Conservation (phyloP, 257 asterid genomes). For the Lavandula angustifolia region DNA sequence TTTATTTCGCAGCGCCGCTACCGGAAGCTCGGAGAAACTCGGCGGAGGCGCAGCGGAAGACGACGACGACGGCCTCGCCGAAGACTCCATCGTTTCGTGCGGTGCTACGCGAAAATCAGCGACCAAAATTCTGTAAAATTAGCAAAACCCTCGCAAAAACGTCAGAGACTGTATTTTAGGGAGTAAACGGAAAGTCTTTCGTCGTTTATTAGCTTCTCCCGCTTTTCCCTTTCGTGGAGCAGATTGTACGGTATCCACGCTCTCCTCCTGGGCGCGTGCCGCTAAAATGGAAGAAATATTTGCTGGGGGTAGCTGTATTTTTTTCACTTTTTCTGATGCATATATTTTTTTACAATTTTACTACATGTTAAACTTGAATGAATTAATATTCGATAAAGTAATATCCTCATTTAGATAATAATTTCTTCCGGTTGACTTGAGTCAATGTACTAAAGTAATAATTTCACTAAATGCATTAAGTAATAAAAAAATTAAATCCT, state of each 20-base stretch:
- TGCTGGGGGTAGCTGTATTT: background rate
- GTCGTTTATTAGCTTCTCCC: constrained; percentile 22
- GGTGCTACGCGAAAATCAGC: background rate
- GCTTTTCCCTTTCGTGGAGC: constrained; percentile 10
- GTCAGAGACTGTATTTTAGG: no score
- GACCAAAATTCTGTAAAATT: background rate
- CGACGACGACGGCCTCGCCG: constrained; percentile 47
- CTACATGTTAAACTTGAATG: no score
- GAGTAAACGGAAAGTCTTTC: constrained; percentile 23
- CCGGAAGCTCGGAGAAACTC: constrained; percentile 61
- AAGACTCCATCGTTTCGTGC: constrained; percentile 48
- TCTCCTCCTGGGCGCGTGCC: constrained; percentile 24
- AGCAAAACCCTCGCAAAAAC: constrained; percentile 23
- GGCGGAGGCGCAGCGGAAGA: constrained; percentile 36
- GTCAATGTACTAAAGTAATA: no score
- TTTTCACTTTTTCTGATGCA: background rate
- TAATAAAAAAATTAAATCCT: no score
- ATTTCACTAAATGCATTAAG: no score
- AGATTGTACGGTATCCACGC: constrained; percentile 27
- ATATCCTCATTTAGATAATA: no score
- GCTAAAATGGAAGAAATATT: background rate
- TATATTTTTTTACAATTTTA: no score
- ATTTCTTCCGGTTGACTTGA: no score
- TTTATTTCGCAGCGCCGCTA: constrained; percentile 52
- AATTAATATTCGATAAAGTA: no score